A percentile compares a stretch with the other conserved stretches of the same genome.
phyloP scores from a whole-genome alignment of 345 rosid species.

The Citrus maxima region DNA sequence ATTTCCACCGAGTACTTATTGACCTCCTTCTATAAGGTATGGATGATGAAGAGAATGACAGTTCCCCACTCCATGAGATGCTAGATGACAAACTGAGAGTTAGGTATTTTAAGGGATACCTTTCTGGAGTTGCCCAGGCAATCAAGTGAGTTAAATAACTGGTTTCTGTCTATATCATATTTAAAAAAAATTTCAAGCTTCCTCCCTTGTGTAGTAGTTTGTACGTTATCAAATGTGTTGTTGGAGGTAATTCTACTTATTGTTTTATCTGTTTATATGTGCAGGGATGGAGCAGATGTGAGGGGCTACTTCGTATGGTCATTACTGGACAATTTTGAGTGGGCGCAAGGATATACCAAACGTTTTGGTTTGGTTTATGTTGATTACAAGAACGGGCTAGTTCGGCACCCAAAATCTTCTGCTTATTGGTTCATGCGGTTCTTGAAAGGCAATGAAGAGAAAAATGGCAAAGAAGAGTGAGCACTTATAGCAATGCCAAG shows the following conservation, averaged over 20 bases:
- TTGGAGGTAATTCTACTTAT: not conserved
- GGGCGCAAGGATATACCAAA: conserved; percentile 93
- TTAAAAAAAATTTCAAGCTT: not conserved
- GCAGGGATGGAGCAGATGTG: conserved; percentile 82
- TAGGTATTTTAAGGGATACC: conserved; percentile 62
- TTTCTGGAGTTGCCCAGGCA: conserved; percentile 65
- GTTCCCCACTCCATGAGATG: conserved; percentile 63
- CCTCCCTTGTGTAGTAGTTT: not conserved
- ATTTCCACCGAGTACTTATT: not conserved
- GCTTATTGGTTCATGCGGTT: conserved; percentile 84
- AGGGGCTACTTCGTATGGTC: conserved; percentile 96
- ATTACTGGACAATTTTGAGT: conserved; percentile 85
- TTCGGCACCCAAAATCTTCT: conserved; percentile 81
- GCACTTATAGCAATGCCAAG: not conserved
- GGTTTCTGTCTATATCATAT: not conserved
- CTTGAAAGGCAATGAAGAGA: conserved; percentile 51
- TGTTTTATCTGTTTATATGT: not conserved
- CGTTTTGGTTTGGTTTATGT: conserved; percentile 86
- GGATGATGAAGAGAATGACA: conserved; percentile 77
- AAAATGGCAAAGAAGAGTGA: conserved; percentile 37
- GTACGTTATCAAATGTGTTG: not conserved
- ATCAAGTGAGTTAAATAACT: conserved; percentile 49
- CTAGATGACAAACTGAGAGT: conserved; percentile 84
- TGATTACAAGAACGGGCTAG: conserved; percentile 75
- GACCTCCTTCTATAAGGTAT: conserved; percentile 49